A percentile compares a stretch with the other conserved stretches of the same genome.
Conservation (phyloP, 1,284 basidiomycete species). For the Fomes fomentarius region DNA sequence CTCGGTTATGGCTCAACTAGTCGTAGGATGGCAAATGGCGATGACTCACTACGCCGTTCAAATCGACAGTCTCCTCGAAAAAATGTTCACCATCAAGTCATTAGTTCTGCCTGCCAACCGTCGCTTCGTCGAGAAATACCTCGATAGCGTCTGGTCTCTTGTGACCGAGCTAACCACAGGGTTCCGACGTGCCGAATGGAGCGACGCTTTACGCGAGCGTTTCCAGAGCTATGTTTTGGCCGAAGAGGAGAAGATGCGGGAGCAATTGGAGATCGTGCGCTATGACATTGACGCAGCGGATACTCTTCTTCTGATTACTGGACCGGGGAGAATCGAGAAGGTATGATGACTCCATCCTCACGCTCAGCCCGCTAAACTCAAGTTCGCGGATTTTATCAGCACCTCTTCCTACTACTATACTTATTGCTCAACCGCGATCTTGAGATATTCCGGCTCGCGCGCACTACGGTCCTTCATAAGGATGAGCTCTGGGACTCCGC, state of each 20-base stretch:
- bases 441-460: constrained; percentile 26
- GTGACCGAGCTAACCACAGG: constrained; percentile 21
- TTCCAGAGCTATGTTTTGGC: constrained; percentile 21
- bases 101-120: constrained; percentile 26
- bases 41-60: constrained; percentile 21
- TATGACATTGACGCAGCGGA: constrained; percentile 30
- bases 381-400: constrained; percentile 7
- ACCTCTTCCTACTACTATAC: constrained; percentile 30
- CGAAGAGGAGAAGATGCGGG: constrained; percentile 25
- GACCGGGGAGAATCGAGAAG: constrained; percentile 30
- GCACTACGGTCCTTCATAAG: constrained; percentile 23
- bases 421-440: constrained; percentile 29
- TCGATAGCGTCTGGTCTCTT: constrained; percentile 23
- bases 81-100: constrained; percentile 26
- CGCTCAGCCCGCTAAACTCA: neutral
- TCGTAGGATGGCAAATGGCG: constrained; percentile 29
- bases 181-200: constrained; percentile 14
- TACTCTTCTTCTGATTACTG: constrained; percentile 26
- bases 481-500: constrained; percentile 30
- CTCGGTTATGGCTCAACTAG: neutral
- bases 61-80: constrained; percentile 23
- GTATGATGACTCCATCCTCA: constrained; percentile 3
- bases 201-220: constrained; percentile 20
- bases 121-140: constrained; percentile 26
- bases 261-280: constrained; percentile 20